These are phyloP conservation scores for Penicillium sp. DNA, from an alignment of 2,329 filamentous ascomycete species.

Conservation along the genomic window DNA sequence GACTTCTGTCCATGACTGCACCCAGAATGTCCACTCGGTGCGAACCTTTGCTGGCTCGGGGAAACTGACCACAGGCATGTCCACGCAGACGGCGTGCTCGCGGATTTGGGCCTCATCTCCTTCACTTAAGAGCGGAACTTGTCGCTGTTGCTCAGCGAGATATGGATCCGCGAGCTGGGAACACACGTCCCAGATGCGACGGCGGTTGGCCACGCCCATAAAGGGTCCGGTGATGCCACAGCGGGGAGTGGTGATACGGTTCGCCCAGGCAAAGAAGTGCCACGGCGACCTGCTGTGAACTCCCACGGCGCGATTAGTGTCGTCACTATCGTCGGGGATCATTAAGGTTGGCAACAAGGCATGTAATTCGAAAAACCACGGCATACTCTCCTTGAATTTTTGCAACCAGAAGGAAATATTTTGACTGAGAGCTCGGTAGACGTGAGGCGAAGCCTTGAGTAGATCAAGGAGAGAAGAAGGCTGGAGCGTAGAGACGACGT, in stretches of 20 bases:
- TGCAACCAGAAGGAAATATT: neutral
- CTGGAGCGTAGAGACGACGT: neutral
- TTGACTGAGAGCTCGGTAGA: neutral
- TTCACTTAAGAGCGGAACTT: neutral
- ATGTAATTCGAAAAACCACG: slow-evolving; percentile 3
- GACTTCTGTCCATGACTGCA: neutral
- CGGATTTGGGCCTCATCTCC: neutral
- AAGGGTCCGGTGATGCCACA: slow-evolving; percentile 24
- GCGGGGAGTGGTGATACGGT: slow-evolving; percentile 13
- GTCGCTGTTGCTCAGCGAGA: neutral
- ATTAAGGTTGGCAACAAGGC: neutral
- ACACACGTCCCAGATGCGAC: slow-evolving; percentile 29
- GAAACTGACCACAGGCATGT: neutral
- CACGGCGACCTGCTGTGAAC: neutral
- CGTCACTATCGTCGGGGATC: neutral
- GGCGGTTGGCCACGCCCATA: slow-evolving; percentile 33
- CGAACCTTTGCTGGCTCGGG: neutral
- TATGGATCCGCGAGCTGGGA: slow-evolving; percentile 8
- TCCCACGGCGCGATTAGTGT: neutral
- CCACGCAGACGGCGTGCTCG: neutral
- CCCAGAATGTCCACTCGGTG: neutral
- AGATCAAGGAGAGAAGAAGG: neutral
- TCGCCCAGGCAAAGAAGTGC: slow-evolving; percentile 22
- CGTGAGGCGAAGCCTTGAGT: neutral
- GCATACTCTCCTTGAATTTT: neutral